These are phyloP conservation scores for Tuber aestivum DNA, from an alignment of 495 filamentous ascomycete genomes.

Conservation along the genomic window DNA sequence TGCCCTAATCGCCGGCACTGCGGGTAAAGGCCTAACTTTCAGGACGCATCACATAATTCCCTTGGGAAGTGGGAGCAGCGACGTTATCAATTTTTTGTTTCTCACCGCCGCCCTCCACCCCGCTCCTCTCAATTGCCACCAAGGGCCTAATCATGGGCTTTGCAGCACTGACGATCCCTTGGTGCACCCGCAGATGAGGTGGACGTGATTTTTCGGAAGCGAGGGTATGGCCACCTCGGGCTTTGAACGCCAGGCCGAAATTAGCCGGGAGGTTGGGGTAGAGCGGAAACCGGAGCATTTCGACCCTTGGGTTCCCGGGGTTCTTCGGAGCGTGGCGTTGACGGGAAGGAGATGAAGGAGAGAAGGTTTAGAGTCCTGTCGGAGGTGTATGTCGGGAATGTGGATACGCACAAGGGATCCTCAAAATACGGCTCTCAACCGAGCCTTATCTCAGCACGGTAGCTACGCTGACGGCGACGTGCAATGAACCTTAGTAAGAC, in stretches of 20 bases:
- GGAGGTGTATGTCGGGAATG: no score
- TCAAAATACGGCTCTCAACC: no score
- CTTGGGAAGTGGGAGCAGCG: neutral
- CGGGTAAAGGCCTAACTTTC: neutral
- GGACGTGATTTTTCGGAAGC: constrained; percentile 70
- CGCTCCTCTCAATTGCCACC: neutral
- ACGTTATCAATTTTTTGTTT: neutral
- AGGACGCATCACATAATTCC: neutral
- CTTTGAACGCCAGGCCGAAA: constrained; percentile 64
- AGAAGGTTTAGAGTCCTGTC: neutral
- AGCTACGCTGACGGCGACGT: no score
- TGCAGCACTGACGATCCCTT: neutral
- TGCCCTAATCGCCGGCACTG: neutral
- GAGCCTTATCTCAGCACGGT: no score
- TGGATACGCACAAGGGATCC: no score
- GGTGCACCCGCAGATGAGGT: constrained; percentile 46
- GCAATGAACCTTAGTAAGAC: no score
- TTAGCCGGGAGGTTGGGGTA: constrained; percentile 66
- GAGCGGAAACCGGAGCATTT: constrained; percentile 32
- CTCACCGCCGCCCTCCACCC: neutral
- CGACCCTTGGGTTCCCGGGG: constrained; percentile 6
- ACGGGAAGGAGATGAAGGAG: constrained; percentile 13
- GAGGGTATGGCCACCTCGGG: constrained; percentile 65
- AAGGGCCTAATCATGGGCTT: neutral
- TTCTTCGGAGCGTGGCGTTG: constrained; percentile 5